Conservation (phyloP, 257 asterid genomes). For the Rauvolfia tetraphylla region DNA sequence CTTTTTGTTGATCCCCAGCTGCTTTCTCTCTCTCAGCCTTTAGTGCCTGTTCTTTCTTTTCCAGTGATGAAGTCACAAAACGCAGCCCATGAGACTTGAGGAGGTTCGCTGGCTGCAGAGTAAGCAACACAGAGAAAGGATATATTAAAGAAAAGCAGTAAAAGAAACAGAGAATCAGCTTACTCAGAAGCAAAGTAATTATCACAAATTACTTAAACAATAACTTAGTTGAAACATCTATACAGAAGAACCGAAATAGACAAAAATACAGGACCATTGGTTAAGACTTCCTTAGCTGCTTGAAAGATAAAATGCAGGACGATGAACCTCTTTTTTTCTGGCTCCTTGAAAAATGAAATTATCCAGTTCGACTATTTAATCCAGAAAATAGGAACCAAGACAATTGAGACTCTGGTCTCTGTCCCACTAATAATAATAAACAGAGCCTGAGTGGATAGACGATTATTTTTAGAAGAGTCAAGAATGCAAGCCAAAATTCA, state of each 20-base stretch:
- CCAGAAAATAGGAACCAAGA: background rate
- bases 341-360: background rate
- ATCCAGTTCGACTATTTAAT: background rate
- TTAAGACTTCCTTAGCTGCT: too few species aligned
- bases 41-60: slow-evolving; percentile 64
- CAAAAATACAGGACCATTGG: background rate
- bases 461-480: background rate
- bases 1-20: slow-evolving; percentile 38
- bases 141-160: background rate
- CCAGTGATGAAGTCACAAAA: slow-evolving; percentile 74
- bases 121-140: background rate
- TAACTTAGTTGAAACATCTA: background rate
- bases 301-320: too few species aligned
- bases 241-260: background rate
- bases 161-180: background rate
- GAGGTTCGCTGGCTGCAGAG: slow-evolving; percentile 63
- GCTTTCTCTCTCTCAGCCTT: slow-evolving; percentile 51
- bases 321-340: too few species aligned
- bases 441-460: background rate
- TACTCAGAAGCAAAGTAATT: background rate
- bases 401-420: background rate
- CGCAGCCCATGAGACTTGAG: slow-evolving; percentile 51
- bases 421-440: background rate
- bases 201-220: background rate
- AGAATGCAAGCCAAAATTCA: background rate